These are phyloP conservation scores for Hypoxylon sp. DNA, from an alignment of 2,329 filamentous ascomycete species.

Conservation along the genomic window DNA sequence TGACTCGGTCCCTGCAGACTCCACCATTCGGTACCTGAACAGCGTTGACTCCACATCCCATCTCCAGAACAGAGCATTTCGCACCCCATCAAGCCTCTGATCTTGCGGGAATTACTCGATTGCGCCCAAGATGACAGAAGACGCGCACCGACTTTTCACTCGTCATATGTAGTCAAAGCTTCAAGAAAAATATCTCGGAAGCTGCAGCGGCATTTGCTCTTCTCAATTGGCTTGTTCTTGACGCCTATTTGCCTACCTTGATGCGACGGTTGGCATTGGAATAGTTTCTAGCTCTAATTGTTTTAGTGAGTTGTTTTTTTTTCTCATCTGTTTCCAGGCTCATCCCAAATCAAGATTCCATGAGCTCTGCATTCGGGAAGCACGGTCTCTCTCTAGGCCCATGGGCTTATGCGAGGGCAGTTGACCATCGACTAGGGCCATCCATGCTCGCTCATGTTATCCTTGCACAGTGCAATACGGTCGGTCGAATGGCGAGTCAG, in stretches of 20 bases:
- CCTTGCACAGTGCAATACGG: conserved; percentile 30
- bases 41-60: conserved; percentile 42
- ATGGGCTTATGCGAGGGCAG: conserved; percentile 44
- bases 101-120: conserved; percentile 46
- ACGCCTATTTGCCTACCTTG: background rate
- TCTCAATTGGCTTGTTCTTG: conserved; percentile 33
- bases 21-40: conserved; percentile 45
- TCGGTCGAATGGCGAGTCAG: conserved; percentile 30
- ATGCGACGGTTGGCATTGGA: conserved; percentile 28
- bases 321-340: conserved; percentile 23
- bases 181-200: conserved; percentile 20
- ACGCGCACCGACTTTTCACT: conserved; percentile 38
- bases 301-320: conserved; percentile 39
- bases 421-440: conserved; percentile 35
- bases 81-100: conserved; percentile 39
- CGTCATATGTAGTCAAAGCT: conserved; percentile 33
- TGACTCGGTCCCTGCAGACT: conserved; percentile 39
- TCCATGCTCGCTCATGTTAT: conserved; percentile 36
- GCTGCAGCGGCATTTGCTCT: conserved; percentile 34
- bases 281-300: conserved; percentile 28
- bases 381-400: conserved; percentile 34
- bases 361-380: conserved; percentile 43
- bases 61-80: conserved; percentile 34
- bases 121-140: conserved; percentile 39
- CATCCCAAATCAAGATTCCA: conserved; percentile 44